Evolutionary conservation across 768 basidiomycete genomes (phyloP).

Genomic region (button mushroom (Agaricus bisporus)): DNA sequence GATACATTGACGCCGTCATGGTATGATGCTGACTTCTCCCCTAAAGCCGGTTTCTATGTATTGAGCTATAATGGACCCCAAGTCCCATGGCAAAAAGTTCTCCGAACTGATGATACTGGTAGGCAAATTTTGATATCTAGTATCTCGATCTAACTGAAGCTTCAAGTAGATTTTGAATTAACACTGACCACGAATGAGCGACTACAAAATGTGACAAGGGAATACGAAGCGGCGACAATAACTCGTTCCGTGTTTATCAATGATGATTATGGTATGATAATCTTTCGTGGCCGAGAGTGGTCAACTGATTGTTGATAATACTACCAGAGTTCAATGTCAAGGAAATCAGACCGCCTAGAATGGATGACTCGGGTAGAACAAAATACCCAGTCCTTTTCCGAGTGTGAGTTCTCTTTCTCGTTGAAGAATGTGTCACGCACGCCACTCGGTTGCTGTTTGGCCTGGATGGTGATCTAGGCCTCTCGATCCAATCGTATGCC

Average conservation of each 20-base stretch:
- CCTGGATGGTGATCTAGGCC: background rate
- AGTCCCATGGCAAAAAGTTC: conserved; percentile 82
- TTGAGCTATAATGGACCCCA: conserved; percentile 75
- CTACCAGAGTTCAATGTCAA: conserved; percentile 79
- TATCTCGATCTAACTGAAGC: background rate
- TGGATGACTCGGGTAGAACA: conserved; percentile 93
- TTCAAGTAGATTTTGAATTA: conserved; percentile 48
- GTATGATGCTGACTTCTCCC: conserved; percentile 74
- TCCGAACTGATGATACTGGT: conserved; percentile 45
- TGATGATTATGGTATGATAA: conserved; percentile 72
- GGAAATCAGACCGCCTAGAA: conserved; percentile 85
- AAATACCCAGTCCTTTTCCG: conserved; percentile 94
- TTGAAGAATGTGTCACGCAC: background rate
- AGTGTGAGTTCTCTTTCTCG: conserved; percentile 44
- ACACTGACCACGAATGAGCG: conserved; percentile 64
- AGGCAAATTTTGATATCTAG: conserved; percentile 11
- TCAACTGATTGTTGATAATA: background rate
- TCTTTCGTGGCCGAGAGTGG: background rate
- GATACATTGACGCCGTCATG: conserved; percentile 48
- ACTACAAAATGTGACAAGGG: conserved; percentile 55
- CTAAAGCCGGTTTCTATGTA: conserved; percentile 79
- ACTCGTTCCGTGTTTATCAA: conserved; percentile 66
- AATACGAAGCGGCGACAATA: conserved; percentile 70
- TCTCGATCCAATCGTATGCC: background rate
- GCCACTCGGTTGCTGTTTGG: background rate